Percentiles rank a stretch among this genome's conserved stretches.
Evolutionary conservation across 495 filamentous ascomycete genomes (phyloP).

Genomic region (Peziza echinospora): DNA sequence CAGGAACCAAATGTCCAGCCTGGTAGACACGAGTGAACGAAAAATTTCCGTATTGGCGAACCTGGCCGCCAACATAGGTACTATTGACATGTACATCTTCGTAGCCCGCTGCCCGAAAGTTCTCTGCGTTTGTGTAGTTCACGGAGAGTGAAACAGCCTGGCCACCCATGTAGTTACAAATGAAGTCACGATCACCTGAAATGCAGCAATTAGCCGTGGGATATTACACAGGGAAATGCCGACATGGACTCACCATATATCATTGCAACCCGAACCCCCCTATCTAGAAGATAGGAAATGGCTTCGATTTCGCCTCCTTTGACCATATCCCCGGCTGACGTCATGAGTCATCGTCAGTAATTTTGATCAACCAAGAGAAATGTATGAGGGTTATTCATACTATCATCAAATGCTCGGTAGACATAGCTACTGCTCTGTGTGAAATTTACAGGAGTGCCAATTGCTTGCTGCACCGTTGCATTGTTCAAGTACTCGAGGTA

Average conservation of each 20-base stretch:
- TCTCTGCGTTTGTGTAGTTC: slow-evolving; percentile 17
- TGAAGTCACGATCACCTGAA: slow-evolving; percentile 33
- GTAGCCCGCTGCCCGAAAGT: slow-evolving; percentile 36
- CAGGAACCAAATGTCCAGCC: slow-evolving; percentile 48
- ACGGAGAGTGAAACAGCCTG: slow-evolving; percentile 36
- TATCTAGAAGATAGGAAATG: slow-evolving; percentile 30
- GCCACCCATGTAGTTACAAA: slow-evolving; percentile 48
- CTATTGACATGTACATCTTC: slow-evolving; percentile 31
- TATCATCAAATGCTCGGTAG: slow-evolving; percentile 29
- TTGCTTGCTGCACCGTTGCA: slow-evolving; percentile 35
- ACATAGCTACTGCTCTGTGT: slow-evolving; percentile 31
- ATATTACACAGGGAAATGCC: slow-evolving; percentile 21
- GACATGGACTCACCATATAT: slow-evolving; percentile 46
- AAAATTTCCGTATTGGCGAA: slow-evolving; percentile 45
- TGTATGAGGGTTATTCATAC: slow-evolving; percentile 24
- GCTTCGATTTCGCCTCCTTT: slow-evolving; percentile 30
- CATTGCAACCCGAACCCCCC: slow-evolving; percentile 42
- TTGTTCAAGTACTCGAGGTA: slow-evolving; percentile 45
- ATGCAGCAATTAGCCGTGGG: background rate
- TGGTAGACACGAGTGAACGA: slow-evolving; percentile 49
- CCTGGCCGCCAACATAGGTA: slow-evolving; percentile 37
- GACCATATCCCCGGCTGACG: slow-evolving; percentile 21
- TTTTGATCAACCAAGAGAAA: too few species aligned
- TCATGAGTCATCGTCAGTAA: too few species aligned
- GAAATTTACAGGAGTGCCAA: slow-evolving; percentile 47